These are phyloP conservation scores for Sungouiozyma ichnusensis DNA, from an alignment of 805 yeast genomes.

Conservation along the genomic window DNA sequence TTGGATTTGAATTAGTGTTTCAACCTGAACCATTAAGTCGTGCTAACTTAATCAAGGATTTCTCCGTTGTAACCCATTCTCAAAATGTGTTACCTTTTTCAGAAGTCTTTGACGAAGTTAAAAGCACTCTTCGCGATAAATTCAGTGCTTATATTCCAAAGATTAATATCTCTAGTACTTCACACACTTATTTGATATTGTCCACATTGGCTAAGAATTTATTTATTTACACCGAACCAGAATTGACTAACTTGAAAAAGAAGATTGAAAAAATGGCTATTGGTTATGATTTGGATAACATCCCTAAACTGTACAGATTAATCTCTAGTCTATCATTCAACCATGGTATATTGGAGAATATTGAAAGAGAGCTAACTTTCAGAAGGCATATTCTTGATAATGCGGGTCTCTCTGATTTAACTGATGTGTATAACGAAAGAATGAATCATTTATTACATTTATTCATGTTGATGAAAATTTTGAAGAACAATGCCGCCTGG, in stretches of 20 bases:
- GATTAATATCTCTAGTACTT: constrained; percentile 57
- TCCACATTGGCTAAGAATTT: constrained; percentile 54
- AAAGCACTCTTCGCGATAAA: constrained; percentile 32
- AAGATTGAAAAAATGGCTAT: constrained; percentile 55
- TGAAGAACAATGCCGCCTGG: constrained; percentile 27
- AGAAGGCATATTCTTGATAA: constrained; percentile 42
- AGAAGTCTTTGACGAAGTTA: constrained; percentile 19
- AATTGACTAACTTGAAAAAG: constrained; percentile 44
- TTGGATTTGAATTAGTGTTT: constrained; percentile 60
- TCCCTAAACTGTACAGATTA: constrained; percentile 37
- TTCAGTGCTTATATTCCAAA: constrained; percentile 60
- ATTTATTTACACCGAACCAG: constrained; percentile 66
- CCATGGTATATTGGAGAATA: constrained; percentile 30
- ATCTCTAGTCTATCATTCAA: constrained; percentile 42
- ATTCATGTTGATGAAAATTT: constrained; percentile 36
- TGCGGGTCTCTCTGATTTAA: constrained; percentile 35
- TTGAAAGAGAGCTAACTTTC: constrained; percentile 39
- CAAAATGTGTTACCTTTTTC: constrained; percentile 44
- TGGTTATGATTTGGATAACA: constrained; percentile 59
- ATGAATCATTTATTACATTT: constrained; percentile 33
- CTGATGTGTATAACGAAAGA: constrained; percentile 32
- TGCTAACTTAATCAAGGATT: constrained; percentile 49
- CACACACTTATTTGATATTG: constrained; percentile 59
- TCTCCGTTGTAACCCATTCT: constrained; percentile 50
- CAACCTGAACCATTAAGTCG: constrained; percentile 39